A percentile compares a stretch with the other conserved stretches of the same genome.
These are phyloP conservation scores for Solanum microdontum DNA, from an alignment of 257 asterid genomes.

Conservation along the genomic window DNA sequence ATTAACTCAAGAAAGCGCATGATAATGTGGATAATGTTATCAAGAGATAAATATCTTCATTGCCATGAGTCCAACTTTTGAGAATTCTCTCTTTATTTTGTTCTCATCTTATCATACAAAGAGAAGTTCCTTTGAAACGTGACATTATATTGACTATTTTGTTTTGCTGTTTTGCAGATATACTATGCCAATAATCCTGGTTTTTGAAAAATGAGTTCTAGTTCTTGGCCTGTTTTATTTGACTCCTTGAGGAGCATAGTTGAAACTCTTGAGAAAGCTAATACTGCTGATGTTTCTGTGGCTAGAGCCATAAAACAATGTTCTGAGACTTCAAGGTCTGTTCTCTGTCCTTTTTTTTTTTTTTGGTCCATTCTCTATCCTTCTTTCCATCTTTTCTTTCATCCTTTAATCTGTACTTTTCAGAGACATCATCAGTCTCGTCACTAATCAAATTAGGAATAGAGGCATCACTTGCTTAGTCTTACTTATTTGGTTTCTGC, in stretches of 20 bases:
- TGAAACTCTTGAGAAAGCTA: conserved; percentile 24
- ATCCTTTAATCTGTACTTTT: not conserved
- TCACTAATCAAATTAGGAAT: not conserved
- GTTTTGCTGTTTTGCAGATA: conserved; percentile 33
- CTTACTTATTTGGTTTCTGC: not conserved
- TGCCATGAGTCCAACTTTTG: not conserved
- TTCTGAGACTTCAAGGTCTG: conserved; percentile 60
- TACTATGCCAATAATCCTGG: conserved; percentile 31
- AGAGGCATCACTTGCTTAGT: not conserved
- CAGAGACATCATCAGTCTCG: not conserved
- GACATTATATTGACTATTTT: not conserved
- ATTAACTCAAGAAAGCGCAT: not conserved
- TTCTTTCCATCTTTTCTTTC: conserved; percentile 1
- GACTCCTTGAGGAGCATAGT: conserved; percentile 38
- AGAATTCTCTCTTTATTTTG: not conserved
- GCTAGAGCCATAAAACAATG: conserved; percentile 48
- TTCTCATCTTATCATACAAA: not conserved
- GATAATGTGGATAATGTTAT: not conserved
- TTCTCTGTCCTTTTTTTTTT: not conserved
- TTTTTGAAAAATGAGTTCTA: conserved; percentile 39
- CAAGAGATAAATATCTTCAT: not conserved
- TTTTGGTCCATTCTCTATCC: not conserved
- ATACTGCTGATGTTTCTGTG: conserved; percentile 21
- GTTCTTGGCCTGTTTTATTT: conserved; percentile 43
- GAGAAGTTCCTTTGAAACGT: not conserved